Percentiles rank a stretch among this genome's conserved stretches.
phyloP scores from a whole-genome alignment of 129 eudicot species.

The Lactuca saligna region DNA sequence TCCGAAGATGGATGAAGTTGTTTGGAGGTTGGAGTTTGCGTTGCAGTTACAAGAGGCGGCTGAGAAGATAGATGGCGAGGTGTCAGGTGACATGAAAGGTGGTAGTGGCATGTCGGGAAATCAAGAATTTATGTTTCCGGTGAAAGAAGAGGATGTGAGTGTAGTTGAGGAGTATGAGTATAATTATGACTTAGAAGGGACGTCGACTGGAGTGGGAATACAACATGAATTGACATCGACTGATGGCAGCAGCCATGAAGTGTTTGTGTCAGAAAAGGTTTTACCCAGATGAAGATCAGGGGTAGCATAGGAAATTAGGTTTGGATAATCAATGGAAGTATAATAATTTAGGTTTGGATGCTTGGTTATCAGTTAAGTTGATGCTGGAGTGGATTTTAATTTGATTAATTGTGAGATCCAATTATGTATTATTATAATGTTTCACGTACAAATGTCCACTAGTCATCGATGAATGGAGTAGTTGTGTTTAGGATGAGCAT shows the following conservation, averaged over 20 bases:
- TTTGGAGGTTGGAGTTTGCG: slow-evolving; percentile 34
- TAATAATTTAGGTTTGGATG: too few species aligned
- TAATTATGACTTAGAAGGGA: slow-evolving; percentile 10
- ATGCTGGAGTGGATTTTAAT: too few species aligned
- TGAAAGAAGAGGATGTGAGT: slow-evolving; percentile 21
- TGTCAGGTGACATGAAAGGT: background rate
- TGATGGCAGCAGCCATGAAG: slow-evolving; percentile 15
- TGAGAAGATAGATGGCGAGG: background rate
- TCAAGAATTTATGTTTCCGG: slow-evolving; percentile 18
- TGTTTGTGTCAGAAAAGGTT: slow-evolving; percentile 30
- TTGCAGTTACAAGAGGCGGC: slow-evolving; percentile 27
- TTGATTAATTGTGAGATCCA: too few species aligned
- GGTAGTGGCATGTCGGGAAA: background rate
- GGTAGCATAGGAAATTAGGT: too few species aligned
- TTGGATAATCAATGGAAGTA: too few species aligned
- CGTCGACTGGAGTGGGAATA: slow-evolving; percentile 11
- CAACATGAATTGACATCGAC: slow-evolving; percentile 15
- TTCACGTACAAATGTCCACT: too few species aligned
- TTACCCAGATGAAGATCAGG: slow-evolving; percentile 1
- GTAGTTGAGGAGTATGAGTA: slow-evolving; percentile 13
- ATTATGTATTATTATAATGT: too few species aligned
- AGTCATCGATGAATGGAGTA: too few species aligned
- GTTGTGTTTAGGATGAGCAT: too few species aligned
- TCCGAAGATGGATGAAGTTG: slow-evolving; percentile 14
- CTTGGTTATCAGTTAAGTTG: too few species aligned